phyloP scores from a whole-genome alignment of 495 filamentous ascomycete species.

The Neurospora terricola region DNA sequence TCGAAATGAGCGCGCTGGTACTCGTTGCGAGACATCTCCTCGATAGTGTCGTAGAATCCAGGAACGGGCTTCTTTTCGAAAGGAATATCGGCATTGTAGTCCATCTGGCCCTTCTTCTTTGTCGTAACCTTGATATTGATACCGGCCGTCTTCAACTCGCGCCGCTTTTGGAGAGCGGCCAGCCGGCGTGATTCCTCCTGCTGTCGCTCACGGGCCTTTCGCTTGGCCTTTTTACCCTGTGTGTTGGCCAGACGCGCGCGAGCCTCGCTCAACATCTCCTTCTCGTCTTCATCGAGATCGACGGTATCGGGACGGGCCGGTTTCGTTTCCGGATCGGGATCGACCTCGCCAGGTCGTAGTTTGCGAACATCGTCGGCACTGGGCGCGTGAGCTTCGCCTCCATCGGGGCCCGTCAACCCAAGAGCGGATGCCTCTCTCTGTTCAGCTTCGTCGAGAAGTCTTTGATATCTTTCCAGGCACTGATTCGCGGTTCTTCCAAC shows the following conservation, averaged over 20 bases:
- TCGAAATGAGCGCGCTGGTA: slow-evolving; percentile 81
- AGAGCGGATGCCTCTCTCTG: slow-evolving; percentile 71
- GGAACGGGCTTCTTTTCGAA: slow-evolving; percentile 86
- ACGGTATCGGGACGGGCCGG: slow-evolving; percentile 96
- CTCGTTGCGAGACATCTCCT: slow-evolving; percentile 75
- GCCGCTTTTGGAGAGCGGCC: slow-evolving; percentile 85
- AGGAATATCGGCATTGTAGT: slow-evolving; percentile 97
- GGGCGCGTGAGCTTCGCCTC: slow-evolving; percentile 78
- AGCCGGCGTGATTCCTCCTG: slow-evolving; percentile 87
- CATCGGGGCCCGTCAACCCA: slow-evolving; percentile 78
- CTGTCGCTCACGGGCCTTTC: slow-evolving; percentile 91
- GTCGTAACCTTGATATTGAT: slow-evolving; percentile 97
- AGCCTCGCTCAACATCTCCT: slow-evolving; percentile 98
- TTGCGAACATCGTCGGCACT: slow-evolving; percentile 88
- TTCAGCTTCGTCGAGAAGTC: slow-evolving; percentile 91
- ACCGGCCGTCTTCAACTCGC: slow-evolving; percentile 92
- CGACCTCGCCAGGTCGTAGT: slow-evolving; percentile 83
- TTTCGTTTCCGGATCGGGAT: slow-evolving; percentile 93
- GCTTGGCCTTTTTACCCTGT: slow-evolving; percentile 97
- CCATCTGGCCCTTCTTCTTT: slow-evolving; percentile 91
- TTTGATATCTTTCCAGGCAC: slow-evolving; percentile 94
- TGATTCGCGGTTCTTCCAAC: slow-evolving; percentile 94
- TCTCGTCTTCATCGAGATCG: slow-evolving; percentile 97
- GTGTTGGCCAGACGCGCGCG: slow-evolving; percentile 94
- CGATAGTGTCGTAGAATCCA: slow-evolving; percentile 87